These are phyloP conservation scores for Immersiporthe knoxdaviesiana DNA, from an alignment of 2,329 filamentous ascomycete genomes.

Conservation along the genomic window DNA sequence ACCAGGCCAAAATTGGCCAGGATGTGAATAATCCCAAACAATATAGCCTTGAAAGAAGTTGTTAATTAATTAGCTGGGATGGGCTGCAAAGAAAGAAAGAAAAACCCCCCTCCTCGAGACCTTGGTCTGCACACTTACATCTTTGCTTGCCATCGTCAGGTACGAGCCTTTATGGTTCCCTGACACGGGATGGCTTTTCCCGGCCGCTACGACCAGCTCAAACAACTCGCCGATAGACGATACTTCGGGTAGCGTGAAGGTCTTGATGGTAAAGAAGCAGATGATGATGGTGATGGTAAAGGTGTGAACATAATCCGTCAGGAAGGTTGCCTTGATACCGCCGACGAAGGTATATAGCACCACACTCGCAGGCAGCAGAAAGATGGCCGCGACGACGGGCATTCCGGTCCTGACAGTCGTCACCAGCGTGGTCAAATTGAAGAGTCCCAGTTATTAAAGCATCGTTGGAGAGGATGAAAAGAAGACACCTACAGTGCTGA, in stretches of 20 bases:
- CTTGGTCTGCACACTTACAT: slow-evolving; percentile 35
- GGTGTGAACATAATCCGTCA: slow-evolving; percentile 59
- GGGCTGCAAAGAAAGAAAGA: neutral
- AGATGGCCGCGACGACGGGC: slow-evolving; percentile 47
- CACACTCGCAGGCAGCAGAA: slow-evolving; percentile 46
- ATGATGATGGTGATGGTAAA: slow-evolving; percentile 57
- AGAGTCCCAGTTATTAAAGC: neutral
- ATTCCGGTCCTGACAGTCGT: slow-evolving; percentile 23
- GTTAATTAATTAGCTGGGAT: too few species aligned
- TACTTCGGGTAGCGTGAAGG: slow-evolving; percentile 43
- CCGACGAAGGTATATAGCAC: slow-evolving; percentile 45
- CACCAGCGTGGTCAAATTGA: neutral
- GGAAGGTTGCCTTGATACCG: slow-evolving; percentile 46
- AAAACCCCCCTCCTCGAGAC: too few species aligned
- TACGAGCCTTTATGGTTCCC: slow-evolving; percentile 59
- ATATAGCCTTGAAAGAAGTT: slow-evolving; percentile 42
- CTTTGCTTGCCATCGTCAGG: slow-evolving; percentile 59
- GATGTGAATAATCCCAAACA: slow-evolving; percentile 54
- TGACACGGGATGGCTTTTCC: slow-evolving; percentile 47
- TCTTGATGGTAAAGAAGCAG: slow-evolving; percentile 51
- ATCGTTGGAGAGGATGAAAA: neutral
- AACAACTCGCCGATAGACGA: slow-evolving; percentile 53
- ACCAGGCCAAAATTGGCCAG: slow-evolving; percentile 56
- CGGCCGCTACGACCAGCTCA: slow-evolving; percentile 52
- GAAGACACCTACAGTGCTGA: slow-evolving; percentile 34